A percentile compares a stretch with the other conserved stretches of the same genome.
Conservation (phyloP, 2,329 filamentous ascomycete species). For the Fusarium papillatum region DNA sequence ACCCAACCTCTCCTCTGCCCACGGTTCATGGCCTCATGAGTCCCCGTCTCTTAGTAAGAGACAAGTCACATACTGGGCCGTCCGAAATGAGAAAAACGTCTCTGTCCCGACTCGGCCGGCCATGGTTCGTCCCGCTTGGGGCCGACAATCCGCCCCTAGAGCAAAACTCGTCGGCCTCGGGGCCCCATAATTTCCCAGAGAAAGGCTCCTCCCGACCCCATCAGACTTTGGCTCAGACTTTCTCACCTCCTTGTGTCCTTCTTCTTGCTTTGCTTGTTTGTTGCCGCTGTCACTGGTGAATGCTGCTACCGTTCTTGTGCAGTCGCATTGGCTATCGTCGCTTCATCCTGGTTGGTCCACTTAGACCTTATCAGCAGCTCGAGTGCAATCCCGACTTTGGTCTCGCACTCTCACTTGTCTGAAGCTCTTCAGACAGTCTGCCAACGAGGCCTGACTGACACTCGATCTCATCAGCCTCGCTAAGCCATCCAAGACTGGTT, state of each 20-base stretch:
- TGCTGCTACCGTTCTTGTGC: neutral
- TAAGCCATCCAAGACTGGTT: neutral
- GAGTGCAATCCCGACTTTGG: neutral
- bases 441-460: neutral
- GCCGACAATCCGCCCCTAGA: conserved; percentile 34
- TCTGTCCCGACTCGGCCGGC: conserved; percentile 26
- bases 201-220: conserved; percentile 30
- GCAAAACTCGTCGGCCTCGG: conserved; percentile 31
- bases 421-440: conserved; percentile 5
- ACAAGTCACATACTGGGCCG: neutral
- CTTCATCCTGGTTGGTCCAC: conserved; percentile 5
- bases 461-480: neutral
- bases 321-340: conserved; percentile 7
- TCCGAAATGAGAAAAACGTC: neutral
- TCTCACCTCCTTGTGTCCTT: conserved; percentile 28
- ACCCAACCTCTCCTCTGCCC: neutral
- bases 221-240: conserved; percentile 22
- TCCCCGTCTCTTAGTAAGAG: neutral
- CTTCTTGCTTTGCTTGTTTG: conserved; percentile 26
- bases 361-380: neutral
- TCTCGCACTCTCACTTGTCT: neutral
- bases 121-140: conserved; percentile 37
- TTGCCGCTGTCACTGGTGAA: conserved; percentile 23
- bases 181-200: conserved; percentile 33
- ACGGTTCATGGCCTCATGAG: conserved; percentile 1